Percentiles rank a stretch among this genome's conserved stretches.
phyloP scores from a whole-genome alignment of 2,329 filamentous ascomycete genomes.

The Cordyceps tenuipes region DNA sequence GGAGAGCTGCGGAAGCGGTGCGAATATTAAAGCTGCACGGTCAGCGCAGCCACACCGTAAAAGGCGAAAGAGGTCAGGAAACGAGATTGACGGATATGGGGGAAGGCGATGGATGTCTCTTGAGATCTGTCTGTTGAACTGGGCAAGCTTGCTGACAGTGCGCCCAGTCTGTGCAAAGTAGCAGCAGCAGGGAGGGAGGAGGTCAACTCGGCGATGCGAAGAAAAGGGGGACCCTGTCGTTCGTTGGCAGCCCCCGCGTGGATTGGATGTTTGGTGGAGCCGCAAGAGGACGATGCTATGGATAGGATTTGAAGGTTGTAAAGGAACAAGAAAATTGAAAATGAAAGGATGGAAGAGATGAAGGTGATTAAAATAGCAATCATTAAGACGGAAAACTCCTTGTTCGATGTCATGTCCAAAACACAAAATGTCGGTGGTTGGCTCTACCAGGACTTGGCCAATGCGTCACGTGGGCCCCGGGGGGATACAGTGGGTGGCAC shows the following conservation, averaged over 20 bases:
- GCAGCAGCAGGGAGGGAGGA: not conserved
- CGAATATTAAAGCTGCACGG: not conserved
- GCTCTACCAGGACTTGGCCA: not conserved
- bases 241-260: not conserved
- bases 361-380: not conserved
- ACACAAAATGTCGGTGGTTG: constrained; percentile 10
- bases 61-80: not conserved
- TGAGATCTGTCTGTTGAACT: not conserved
- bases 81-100: not conserved
- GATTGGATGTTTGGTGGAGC: not conserved
- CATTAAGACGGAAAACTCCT: too few relatives aligned
- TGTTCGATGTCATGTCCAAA: not conserved
- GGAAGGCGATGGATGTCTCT: not conserved
- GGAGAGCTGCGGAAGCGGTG: not conserved
- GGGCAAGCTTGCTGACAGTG: constrained; percentile 1
- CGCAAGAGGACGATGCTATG: not conserved
- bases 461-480: constrained; percentile 7
- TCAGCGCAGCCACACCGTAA: not conserved
- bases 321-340: not conserved
- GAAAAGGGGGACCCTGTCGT: not conserved
- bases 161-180: not conserved
- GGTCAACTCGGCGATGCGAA: not conserved
- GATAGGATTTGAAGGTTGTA: not conserved
- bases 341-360: not conserved
- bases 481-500: too few relatives aligned